Base-by-base conservation (phyloP, 495 filamentous ascomycete genomes). In the Hyaloscypha bicolor region DNA sequence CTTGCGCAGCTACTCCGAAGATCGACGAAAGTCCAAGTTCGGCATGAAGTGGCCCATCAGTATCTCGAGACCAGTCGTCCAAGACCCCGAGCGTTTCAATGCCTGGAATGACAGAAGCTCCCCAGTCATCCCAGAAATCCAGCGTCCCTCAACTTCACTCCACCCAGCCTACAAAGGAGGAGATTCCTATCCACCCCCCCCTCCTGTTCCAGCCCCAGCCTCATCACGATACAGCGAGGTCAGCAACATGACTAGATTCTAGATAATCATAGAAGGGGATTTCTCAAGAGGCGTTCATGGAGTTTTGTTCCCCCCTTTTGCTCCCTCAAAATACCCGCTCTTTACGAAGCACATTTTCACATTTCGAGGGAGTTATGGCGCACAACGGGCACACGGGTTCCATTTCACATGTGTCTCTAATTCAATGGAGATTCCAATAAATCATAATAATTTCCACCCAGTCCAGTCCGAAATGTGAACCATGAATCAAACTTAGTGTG, bases 141-240 rank as follows among this genome's bases (percentile, higher is more conserved):
- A 82, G 74, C 79, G 84, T 9, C 84, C 84, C 4, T 76, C 80
- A 11, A 82, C 82, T 58, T 81, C 81, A 8, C 63, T 83, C 57
- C 84, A 86, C 69, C 84, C 84, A 25, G 76, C 76, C 6, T 77
- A 75, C 56, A 76, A 72, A 32, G 63, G 61, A 16, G 72, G 72
- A 48, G 31, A 30, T 4, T 11, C 62, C 59, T 25, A 61, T 14
- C 37, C 4, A 21, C 1, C 19, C 1, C 37, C 30, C 4, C 58
- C 58, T 16, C 60, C 59, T 55, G 30, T 60, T 29, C 60, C 63
- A 39, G 33, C 22, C 79, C 82, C 68, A 79, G 77, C 71, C 74
- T 78, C 67, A 77, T 82, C 55, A 77, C 67, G 64, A 30, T 86
- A 86, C 68, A 82, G 80, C 69, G 80, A 75, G 60, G 82, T 81